Base-by-base conservation (phyloP, 306 rosid genomes). In the Vicia faba region DNA sequence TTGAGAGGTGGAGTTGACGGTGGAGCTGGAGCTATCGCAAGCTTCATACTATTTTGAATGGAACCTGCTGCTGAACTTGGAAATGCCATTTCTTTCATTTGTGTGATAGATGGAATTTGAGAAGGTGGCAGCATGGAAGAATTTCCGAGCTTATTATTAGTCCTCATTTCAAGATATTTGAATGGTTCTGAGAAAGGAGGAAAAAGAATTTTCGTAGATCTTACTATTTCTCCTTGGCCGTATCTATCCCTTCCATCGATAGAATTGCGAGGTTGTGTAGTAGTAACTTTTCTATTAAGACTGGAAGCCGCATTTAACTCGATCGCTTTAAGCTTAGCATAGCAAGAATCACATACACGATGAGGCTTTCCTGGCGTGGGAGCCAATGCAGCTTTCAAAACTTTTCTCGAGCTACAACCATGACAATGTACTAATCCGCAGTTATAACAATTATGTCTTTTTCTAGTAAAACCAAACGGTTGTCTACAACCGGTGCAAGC, bases 321-420 rank as follows among this genome's bases (percentile, higher is more conserved):
- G n/a, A 78, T 78, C 44, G 82, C 72, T 85, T 85, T 95, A 31
- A 95, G 90, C 73, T 95, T 95, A 28, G 84, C 61, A 72, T 78
- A 82, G 77, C 99, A 95, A 76, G 99, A 83, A 78, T 95, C 97
- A 11, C 99, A 95, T 31, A 95, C 99, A 1, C 99, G 96, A 64
- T 90, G 96, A 13, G 96, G 99, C 78, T 95, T 95, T 70, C 99
- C 95, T 0, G 99, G 97, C 8, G 92, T 95, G 14, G 97, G 97
- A 76, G 99, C 99, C 80, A 95, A 80, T 50, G 97, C 95, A 31
- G 96, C 99, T 81, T 74, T 84, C 64, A 88, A 14, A 44, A 92
- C 91, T 81, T 88, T 95, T 75, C 78, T 90, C 60, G 99, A 95
- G 60, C 99, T 90, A 72, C 99, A 95, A 61, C 84, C 83, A 82